Evolutionary conservation across 805 yeast genomes (phyloP).

Genomic region (Schizosaccharomyces cryophilus): DNA sequence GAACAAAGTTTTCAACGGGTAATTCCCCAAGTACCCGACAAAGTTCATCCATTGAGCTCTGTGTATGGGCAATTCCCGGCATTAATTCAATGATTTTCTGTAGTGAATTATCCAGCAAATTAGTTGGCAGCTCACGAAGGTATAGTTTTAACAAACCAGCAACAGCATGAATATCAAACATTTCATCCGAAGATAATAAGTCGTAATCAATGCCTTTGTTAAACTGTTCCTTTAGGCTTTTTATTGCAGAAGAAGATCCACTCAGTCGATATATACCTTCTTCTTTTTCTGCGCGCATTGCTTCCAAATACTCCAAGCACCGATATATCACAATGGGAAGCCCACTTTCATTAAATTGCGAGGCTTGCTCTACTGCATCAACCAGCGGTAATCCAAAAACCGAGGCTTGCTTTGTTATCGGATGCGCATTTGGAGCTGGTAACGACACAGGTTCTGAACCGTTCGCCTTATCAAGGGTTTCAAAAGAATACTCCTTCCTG

Average conservation of each 20-base stretch:
- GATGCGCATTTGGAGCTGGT: too few relatives aligned
- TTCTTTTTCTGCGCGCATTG: conserved; percentile 48
- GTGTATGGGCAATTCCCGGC: conserved; percentile 11
- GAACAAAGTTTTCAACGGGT: conserved; percentile 31
- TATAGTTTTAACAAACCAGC: conserved; percentile 69
- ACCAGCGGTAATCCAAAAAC: conserved; percentile 5
- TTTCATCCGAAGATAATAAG: conserved; percentile 17
- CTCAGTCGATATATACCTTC: conserved; percentile 81
- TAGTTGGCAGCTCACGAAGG: conserved; percentile 49
- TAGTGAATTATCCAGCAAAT: conserved; percentile 40
- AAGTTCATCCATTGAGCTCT: conserved; percentile 11
- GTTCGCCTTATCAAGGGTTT: too few relatives aligned
- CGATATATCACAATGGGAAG: conserved; percentile 59
- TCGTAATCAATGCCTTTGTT: conserved; percentile 45
- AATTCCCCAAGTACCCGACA: conserved; percentile 17
- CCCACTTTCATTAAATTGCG: background rate
- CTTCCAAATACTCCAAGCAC: conserved; percentile 43
- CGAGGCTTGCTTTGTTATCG: background rate
- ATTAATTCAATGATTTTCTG: conserved; percentile 41
- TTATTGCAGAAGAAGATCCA: conserved; percentile 62
- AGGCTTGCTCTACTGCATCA: conserved; percentile 16
- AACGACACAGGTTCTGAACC: too few relatives aligned
- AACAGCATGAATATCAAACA: conserved; percentile 53
- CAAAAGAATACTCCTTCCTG: too few relatives aligned
- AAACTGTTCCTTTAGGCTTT: conserved; percentile 41